Evolutionary conservation across 2,329 filamentous ascomycete species (phyloP).

Genomic region (Fusarium odoratissimum): DNA sequence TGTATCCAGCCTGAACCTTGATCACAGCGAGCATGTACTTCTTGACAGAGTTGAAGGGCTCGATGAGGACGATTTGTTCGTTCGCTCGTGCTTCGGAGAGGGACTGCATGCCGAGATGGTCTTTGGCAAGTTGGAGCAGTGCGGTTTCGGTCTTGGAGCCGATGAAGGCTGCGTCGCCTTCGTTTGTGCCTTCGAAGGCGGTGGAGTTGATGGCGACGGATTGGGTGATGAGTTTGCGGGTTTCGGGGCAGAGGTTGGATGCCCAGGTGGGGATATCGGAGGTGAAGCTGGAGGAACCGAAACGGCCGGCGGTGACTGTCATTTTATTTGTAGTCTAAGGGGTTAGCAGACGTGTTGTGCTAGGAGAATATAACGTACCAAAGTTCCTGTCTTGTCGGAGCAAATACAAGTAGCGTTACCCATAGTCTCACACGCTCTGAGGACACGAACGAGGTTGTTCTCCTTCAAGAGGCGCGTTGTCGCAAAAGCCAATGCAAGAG

Average conservation of each 20-base stretch:
- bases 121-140: slow-evolving; percentile 73
- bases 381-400: slow-evolving; percentile 75
- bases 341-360: rapidly evolving
- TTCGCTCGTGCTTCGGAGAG: slow-evolving; percentile 73
- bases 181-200: slow-evolving; percentile 78
- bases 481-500: slow-evolving; percentile 79
- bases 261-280: slow-evolving; percentile 24
- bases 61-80: slow-evolving; percentile 70
- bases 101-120: slow-evolving; percentile 74
- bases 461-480: slow-evolving; percentile 81
- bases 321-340: slow-evolving; percentile 68
- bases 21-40: slow-evolving; percentile 78
- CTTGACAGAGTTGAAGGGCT: slow-evolving; percentile 80
- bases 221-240: slow-evolving; percentile 49
- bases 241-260: slow-evolving; percentile 38
- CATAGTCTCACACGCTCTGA: slow-evolving; percentile 85
- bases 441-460: slow-evolving; percentile 79
- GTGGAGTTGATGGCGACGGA: slow-evolving; percentile 74
- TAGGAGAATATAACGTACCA: slow-evolving; percentile 43
- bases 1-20: slow-evolving; percentile 62
- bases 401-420: slow-evolving; percentile 79
- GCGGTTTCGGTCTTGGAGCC: slow-evolving; percentile 84
- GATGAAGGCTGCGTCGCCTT: slow-evolving; percentile 73
- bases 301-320: slow-evolving; percentile 71
- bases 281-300: slow-evolving; percentile 61